Percentiles rank a stretch among this genome's conserved stretches.
Evolutionary conservation across 2,329 filamentous ascomycete genomes (phyloP).

Genomic region (Aspergillus tamarii): DNA sequence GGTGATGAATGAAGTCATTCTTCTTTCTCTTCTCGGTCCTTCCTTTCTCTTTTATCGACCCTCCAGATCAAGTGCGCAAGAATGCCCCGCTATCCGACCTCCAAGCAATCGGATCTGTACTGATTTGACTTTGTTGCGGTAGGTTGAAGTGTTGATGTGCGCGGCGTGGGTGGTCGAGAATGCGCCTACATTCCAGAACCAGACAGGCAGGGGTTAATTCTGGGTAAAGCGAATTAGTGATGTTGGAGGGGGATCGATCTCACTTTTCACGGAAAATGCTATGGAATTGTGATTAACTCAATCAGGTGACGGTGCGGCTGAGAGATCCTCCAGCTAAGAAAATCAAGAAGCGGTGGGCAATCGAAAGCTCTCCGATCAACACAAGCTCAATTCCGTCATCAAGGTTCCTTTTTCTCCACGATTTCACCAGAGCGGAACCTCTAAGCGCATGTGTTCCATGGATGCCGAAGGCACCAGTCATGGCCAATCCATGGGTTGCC

Average conservation of each 20-base stretch:
- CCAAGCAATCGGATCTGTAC: not conserved
- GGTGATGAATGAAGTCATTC: slow-evolving; percentile 78
- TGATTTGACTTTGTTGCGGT: slow-evolving; percentile 1
- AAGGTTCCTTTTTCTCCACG: slow-evolving; percentile 6
- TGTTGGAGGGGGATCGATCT: not conserved
- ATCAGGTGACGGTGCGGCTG: slow-evolving; percentile 3
- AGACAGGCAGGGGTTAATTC: slow-evolving; percentile 11
- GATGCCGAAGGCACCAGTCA: slow-evolving; percentile 7
- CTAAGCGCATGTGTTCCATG: slow-evolving; percentile 12
- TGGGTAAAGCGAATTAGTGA: not conserved
- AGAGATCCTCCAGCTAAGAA: not conserved
- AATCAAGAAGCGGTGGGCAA: slow-evolving; percentile 4
- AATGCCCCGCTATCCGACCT: not conserved
- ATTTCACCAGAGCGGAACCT: slow-evolving; percentile 7
- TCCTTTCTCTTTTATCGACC: not conserved
- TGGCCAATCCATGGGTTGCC: slow-evolving; percentile 16
- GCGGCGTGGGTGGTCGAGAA: slow-evolving; percentile 13
- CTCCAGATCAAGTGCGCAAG: not conserved
- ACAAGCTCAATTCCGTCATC: slow-evolving; percentile 8
- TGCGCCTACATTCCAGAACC: slow-evolving; percentile 31
- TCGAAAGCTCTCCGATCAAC: not conserved
- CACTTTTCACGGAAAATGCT: not conserved
- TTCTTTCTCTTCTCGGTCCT: slow-evolving; percentile 9
- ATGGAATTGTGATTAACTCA: not conserved
- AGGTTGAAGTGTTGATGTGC: slow-evolving; percentile 21